Percentiles rank a stretch among this genome's conserved stretches.
Evolutionary conservation across 495 filamentous ascomycete species (phyloP).

Genomic region (Trichocladium uniseriatum): DNA sequence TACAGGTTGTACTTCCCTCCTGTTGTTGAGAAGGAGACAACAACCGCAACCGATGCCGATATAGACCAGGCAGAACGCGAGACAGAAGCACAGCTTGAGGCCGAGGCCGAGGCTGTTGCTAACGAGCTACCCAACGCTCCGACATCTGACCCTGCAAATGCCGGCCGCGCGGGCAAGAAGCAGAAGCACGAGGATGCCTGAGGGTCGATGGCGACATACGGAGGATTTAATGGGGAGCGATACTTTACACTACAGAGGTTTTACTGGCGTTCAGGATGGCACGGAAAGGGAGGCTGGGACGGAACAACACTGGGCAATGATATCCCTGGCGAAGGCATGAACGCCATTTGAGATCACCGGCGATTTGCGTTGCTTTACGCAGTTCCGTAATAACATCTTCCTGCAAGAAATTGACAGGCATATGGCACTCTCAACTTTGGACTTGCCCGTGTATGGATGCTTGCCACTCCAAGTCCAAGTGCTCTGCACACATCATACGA

Average conservation of each 20-base stretch:
- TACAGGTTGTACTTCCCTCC: conserved; percentile 32
- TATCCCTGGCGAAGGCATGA: not conserved
- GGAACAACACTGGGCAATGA: not conserved
- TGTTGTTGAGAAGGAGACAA: conserved; percentile 15
- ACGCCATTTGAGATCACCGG: not conserved
- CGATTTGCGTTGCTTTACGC: too few relatives aligned
- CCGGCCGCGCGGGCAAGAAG: conserved; percentile 28
- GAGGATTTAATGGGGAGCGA: not conserved
- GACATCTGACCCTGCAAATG: conserved; percentile 24
- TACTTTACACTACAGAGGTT: not conserved
- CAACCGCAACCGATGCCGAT: conserved; percentile 5
- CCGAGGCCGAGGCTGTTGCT: conserved; percentile 24
- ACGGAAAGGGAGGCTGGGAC: not conserved
- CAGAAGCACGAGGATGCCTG: conserved; percentile 19
- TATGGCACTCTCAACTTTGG: too few relatives aligned
- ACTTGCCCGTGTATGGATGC: too few relatives aligned
- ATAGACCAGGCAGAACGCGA: conserved; percentile 12
- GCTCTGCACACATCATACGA: too few relatives aligned
- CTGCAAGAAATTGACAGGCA: too few relatives aligned
- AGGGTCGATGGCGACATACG: not conserved
- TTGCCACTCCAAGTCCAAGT: too few relatives aligned
- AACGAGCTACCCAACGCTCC: conserved; percentile 30
- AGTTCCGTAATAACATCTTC: too few relatives aligned
- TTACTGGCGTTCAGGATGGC: conserved; percentile 1
- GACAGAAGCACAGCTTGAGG: conserved; percentile 18